These are phyloP conservation scores for Rubia occidens DNA, from an alignment of 305 asterid species.

Conservation along the genomic window DNA sequence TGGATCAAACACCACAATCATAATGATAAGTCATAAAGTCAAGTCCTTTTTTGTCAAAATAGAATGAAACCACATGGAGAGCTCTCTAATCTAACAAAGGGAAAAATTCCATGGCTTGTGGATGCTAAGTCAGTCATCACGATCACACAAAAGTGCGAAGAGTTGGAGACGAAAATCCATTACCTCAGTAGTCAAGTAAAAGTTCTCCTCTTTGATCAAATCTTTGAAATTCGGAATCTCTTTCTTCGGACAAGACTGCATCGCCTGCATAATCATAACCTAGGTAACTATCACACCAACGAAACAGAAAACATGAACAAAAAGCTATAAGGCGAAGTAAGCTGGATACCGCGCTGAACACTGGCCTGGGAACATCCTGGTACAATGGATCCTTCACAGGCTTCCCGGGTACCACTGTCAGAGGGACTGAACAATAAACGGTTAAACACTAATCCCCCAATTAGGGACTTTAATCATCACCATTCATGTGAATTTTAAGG, in stretches of 20 bases:
- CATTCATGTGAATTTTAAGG: background rate
- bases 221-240: constrained; percentile 66
- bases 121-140: background rate
- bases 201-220: constrained; percentile 68
- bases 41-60: background rate
- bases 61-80: background rate
- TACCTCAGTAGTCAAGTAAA: constrained; percentile 84
- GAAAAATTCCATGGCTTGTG: background rate
- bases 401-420: constrained; percentile 45
- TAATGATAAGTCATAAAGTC: background rate
- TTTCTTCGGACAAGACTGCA: constrained; percentile 79
- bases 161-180: background rate
- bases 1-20: background rate
- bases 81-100: background rate
- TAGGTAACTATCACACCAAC: background rate
- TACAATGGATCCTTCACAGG: constrained; percentile 63
- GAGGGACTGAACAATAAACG: constrained; percentile 40
- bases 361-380: constrained; percentile 67
- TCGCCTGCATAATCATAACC: constrained; percentile 32
- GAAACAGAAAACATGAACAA: background rate
- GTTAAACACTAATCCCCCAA: background rate
- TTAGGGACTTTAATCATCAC: background rate
- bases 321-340: background rate
- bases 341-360: constrained; percentile 49
- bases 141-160: background rate